Evolutionary conservation across 73 alveolate species (phyloP), one percentile per base, ranked within the genome.

Genomic region (Paramecium sonneborni): DNA sequence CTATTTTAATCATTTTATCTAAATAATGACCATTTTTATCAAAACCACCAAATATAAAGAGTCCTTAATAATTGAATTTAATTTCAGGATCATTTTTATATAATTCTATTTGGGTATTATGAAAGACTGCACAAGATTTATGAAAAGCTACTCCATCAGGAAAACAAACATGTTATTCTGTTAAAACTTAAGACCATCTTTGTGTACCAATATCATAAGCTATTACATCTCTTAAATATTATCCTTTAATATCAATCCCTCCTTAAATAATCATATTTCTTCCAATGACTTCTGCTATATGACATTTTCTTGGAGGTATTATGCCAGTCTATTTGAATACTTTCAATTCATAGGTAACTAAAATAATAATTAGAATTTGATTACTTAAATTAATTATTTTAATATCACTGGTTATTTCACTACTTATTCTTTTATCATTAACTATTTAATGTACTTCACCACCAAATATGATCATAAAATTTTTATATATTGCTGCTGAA

Each of bases 121-220:
- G 41, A 6, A 79, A 79, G 18, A 79, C 74, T 18, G 90, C 90
- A 44, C 90, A 79, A 11, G 90, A 79, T 23, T 79, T 79, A 24
- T 79, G 90, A 41, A 43, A 79, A 2, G 90, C 34, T 10, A 79
- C 90, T 12, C 90, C 90, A 79, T 79, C 57, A 14, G 32, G 48
- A 79, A 30, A 79, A 10, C 44, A 79, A 0, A 21, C 43, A 79
- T 79, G 69, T 20, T 32, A 5, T 24, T 79, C 90, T n/a, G 55
- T 43, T 23, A 30, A 79, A 3, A 44, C 46, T 23, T 41, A 18
- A 10, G 44, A 23, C 90, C 90, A 79, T 44, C 55, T 79, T 44
- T 79, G 20, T 6, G 90, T 79, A 5, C 2, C 43, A 2, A 79
- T 79, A 46, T 79, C 90, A 44, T 24, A 79, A 1, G 48, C 28